phyloP scores from a whole-genome alignment of 2,329 filamentous ascomycete species.

The Aspergillus sp. region DNA sequence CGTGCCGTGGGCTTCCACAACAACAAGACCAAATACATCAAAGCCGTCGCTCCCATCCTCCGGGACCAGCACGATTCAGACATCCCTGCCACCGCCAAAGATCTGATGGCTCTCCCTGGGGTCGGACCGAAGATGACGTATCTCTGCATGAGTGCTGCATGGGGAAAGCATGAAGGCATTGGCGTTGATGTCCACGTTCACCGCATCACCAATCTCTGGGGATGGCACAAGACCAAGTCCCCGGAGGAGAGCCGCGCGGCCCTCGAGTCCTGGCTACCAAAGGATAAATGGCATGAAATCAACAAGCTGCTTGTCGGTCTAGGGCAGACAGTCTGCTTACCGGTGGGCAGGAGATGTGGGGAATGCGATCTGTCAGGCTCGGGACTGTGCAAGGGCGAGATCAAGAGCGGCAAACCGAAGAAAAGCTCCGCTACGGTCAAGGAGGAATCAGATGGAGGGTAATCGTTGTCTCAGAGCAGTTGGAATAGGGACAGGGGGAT shows the following conservation, averaged over 20 bases:
- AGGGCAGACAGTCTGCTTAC: slow-evolving; percentile 77
- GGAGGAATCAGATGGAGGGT: slow-evolving; percentile 8
- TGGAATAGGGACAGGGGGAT: too few species aligned
- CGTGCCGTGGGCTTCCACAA: slow-evolving; percentile 87
- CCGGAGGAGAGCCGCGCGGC: slow-evolving; percentile 73
- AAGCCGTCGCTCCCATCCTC: slow-evolving; percentile 63
- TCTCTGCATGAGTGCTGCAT: slow-evolving; percentile 69
- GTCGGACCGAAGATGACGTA: slow-evolving; percentile 95
- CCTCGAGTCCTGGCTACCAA: slow-evolving; percentile 74
- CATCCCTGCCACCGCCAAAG: slow-evolving; percentile 69
- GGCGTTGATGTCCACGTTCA: slow-evolving; percentile 94
- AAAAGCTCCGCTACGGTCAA: slow-evolving; percentile 39
- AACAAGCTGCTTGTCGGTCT: slow-evolving; percentile 82
- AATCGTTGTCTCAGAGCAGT: too few species aligned
- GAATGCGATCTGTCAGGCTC: slow-evolving; percentile 70
- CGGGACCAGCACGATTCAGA: slow-evolving; percentile 62
- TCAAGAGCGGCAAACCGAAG: slow-evolving; percentile 53
- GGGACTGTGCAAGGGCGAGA: slow-evolving; percentile 66
- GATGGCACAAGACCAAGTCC: slow-evolving; percentile 71
- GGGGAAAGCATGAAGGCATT: slow-evolving; percentile 65
- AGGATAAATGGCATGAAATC: slow-evolving; percentile 82
- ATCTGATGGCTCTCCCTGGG: slow-evolving; percentile 67
- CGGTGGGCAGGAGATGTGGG: slow-evolving; percentile 70
- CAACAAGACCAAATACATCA: slow-evolving; percentile 80
- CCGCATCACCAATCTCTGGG: slow-evolving; percentile 88